Percentiles rank a stretch among this genome's conserved stretches.
phyloP scores from a whole-genome alignment of 2,329 filamentous ascomycete genomes.

The Juglanconis juglandina region DNA sequence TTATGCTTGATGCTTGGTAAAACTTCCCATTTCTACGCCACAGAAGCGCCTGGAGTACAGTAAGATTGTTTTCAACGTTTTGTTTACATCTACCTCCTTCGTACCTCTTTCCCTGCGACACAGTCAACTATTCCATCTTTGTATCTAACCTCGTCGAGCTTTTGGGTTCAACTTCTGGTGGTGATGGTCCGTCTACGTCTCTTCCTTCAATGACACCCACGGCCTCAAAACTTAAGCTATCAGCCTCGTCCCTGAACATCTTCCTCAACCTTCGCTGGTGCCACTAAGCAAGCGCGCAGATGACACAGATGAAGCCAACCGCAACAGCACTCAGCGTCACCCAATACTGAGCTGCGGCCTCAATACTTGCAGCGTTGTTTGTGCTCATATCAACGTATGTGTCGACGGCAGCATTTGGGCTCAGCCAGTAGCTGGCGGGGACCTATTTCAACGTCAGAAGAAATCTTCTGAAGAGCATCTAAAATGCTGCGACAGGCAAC shows the following conservation, averaged over 20 bases:
- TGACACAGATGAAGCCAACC: conserved; percentile 23
- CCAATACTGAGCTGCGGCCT: conserved; percentile 23
- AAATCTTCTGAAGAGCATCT: too few species aligned
- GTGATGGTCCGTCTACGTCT: neutral
- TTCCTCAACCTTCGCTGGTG: conserved; percentile 30
- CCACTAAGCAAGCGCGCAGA: conserved; percentile 31
- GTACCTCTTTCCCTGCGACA: too few species aligned
- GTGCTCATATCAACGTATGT: conserved; percentile 26
- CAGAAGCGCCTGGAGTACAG: too few species aligned
- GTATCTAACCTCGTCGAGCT: too few species aligned
- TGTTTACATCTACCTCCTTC: too few species aligned
- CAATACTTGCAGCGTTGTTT: conserved; percentile 24
- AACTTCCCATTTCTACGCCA: too few species aligned
- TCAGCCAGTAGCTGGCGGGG: conserved; percentile 15
- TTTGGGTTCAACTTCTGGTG: neutral
- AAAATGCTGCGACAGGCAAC: too few species aligned
- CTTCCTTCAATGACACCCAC: neutral
- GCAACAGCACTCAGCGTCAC: conserved; percentile 24
- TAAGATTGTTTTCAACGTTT: too few species aligned
- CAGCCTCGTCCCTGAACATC: conserved; percentile 27
- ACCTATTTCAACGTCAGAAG: neutral
- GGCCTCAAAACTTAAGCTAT: conserved; percentile 19
- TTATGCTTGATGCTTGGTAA: too few species aligned
- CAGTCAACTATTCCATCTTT: too few species aligned
- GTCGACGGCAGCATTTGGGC: conserved; percentile 14